Evolutionary conservation across 2,329 filamentous ascomycete genomes (phyloP).

Genomic region (Xylaria sp.): DNA sequence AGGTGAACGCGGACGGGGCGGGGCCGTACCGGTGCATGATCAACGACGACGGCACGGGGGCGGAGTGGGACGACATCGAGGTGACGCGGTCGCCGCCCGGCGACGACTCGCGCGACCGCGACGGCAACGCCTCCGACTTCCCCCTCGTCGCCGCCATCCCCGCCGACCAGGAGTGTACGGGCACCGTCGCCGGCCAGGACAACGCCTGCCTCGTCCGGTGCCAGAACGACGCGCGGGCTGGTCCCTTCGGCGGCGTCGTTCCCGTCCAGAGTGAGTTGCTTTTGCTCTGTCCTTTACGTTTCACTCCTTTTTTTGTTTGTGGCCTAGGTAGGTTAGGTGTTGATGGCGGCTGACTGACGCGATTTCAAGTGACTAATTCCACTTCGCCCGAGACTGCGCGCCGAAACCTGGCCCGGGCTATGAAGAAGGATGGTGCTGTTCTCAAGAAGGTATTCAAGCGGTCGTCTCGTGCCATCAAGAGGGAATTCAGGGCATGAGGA

Average conservation of each 20-base stretch:
- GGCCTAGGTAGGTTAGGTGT: no score
- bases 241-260: constrained; percentile 65
- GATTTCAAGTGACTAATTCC: constrained; percentile 31
- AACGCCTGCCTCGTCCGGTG: constrained; percentile 67
- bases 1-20: constrained; percentile 68
- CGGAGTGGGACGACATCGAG: constrained; percentile 54
- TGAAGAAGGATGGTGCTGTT: constrained; percentile 18
- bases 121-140: constrained; percentile 46
- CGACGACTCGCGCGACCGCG: constrained; percentile 50
- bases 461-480: background rate
- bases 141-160: constrained; percentile 63
- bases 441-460: constrained; percentile 28
- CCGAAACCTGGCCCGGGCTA: constrained; percentile 21
- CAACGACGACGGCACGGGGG: constrained; percentile 60
- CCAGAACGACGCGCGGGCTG: constrained; percentile 61
- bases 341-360: constrained; percentile 11
- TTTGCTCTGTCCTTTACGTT: constrained; percentile 4
- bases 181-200: constrained; percentile 59
- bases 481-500: background rate
- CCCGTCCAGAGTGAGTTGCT: constrained; percentile 52
- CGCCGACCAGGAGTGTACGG: constrained; percentile 58
- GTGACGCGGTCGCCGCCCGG: constrained; percentile 59
- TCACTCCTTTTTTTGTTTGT: no score
- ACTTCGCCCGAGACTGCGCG: constrained; percentile 22
- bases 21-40: constrained; percentile 69